Percentiles rank a stretch among this genome's conserved stretches.
These are phyloP conservation scores for Globisporangium canariense DNA, from an alignment of 352 stramenopile species.

Conservation along the genomic window DNA sequence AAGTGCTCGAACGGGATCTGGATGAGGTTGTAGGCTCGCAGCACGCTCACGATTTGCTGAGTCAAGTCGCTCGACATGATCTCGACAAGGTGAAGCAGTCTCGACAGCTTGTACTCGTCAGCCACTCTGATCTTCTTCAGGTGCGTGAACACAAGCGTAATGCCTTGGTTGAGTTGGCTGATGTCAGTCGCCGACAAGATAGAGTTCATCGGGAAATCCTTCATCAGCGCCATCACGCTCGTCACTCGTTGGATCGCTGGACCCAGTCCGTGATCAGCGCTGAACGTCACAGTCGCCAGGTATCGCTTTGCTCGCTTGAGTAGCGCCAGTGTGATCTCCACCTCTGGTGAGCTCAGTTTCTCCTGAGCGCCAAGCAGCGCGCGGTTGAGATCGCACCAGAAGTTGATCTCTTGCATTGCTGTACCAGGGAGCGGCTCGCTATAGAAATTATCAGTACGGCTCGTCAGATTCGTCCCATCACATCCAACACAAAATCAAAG, in stretches of 20 bases:
- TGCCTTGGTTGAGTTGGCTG: conserved; percentile 72
- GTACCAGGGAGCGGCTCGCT: conserved; percentile 84
- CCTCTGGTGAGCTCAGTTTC: conserved; percentile 85
- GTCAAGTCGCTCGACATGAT: conserved; percentile 86
- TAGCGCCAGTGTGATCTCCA: conserved; percentile 89
- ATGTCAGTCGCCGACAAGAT: conserved; percentile 89
- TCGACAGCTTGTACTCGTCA: conserved; percentile 85
- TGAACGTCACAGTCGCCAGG: conserved; percentile 89
- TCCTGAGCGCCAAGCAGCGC: conserved; percentile 83
- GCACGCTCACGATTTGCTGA: conserved; percentile 74
- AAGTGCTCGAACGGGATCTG: conserved; percentile 85
- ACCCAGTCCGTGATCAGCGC: conserved; percentile 85
- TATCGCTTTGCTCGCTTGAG: conserved; percentile 92
- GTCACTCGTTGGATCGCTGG: conserved; percentile 82
- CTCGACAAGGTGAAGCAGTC: conserved; percentile 77
- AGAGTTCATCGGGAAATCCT: conserved; percentile 91
- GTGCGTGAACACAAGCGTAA: conserved; percentile 83
- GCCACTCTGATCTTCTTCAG: conserved; percentile 89
- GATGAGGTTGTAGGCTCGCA: conserved; percentile 82
- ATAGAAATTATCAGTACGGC: neutral
- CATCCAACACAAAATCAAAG: neutral
- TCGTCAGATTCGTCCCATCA: neutral
- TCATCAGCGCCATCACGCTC: conserved; percentile 91
- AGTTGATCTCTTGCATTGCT: conserved; percentile 93
- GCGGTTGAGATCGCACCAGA: conserved; percentile 92